Base-by-base conservation (phyloP, 805 yeast species). In the Metschnikowia sp. region DNA sequence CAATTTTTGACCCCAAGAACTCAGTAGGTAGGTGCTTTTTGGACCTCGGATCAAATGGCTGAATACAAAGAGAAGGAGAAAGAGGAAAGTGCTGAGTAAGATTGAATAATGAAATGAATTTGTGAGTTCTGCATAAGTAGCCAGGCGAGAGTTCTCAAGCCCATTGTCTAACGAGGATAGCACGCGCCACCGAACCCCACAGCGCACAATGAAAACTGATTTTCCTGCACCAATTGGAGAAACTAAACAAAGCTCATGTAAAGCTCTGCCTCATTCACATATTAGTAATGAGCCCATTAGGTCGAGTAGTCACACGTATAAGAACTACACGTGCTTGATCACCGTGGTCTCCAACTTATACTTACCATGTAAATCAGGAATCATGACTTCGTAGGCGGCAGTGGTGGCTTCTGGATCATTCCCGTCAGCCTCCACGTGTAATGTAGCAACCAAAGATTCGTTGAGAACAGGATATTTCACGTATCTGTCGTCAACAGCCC, bases 391-490 rank as follows among this genome's bases (percentile, higher is more conserved):
- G 64, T 88, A 91, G 34, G 74, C 83, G 26, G 74, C 73, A 1
- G 92, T 83, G 29, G 72, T 65, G 29, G 86, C 80, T 3, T 69
- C 62, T 1, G 68, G 52, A 48, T 79, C 74, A 3, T 53, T 55
- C 11, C 73, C 72, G 50, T 87, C 83, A 42, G 74, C 74, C 62
- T 90, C 97, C 37, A 88, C 85, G 56, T 84, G 89, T 33, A 90
- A 65, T 1, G 88, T 81, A 3, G 88, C 80, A 4, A 85, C 81
- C 38, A 90, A 63, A 8, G 88, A 76, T 39, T 79, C 78, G 8
- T 67, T 65, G 11, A 76, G 74, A 7, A 82, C 67, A 7, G 85
- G 86, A 55, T 86, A 86, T 36, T 74, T 68, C 35, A 74, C 61
- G 47, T 70, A 65, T 15, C 63, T 57, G 15, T 69, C 69, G 33